Base-by-base conservation (phyloP, 2,329 filamentous ascomycete genomes). In the Saccharata proteae region DNA sequence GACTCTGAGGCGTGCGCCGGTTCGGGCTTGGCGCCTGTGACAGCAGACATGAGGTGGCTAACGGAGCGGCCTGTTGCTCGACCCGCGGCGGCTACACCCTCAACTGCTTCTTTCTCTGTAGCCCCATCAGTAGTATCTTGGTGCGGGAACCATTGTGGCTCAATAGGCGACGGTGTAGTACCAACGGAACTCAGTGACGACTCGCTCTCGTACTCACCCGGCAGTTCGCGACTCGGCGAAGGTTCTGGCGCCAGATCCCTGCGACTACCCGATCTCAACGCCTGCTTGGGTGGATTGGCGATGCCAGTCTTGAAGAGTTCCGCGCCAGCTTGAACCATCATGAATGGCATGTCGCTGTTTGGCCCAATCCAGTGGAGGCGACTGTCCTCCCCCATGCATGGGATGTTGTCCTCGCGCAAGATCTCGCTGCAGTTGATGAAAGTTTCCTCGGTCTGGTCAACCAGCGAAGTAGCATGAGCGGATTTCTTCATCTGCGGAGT, bases 341-440 rank as follows among this genome's bases (percentile, higher is more conserved):
- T 40, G 30, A 54, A 55, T 6, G 50, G 52, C 26, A 43, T 45
- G 31, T 40, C 32, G 6, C 26, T 21, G 16, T 36, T 4, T 8
- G 41, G 30, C 3, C 41, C 43, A 5, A 55, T 38, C 45, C 44
- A 55, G 32, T 48, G 46, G 26, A 54, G 30, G n/a, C 34, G 37
- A 8, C 13, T n/a, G 21, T 26, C 16, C 15, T 52, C 47, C n/a
- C 43, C 46, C 2, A 41, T 42, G 25, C 54, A 45, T 3, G 34
- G 31, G 7, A 55, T 43, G 5, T 30, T 36, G 19, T 44, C 34
- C 26, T 57, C 52, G 1, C 26, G 15, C 10, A 57, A 35, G 1
- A 42, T 29, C 9, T 35, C 21, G n/a, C 45, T 48, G 20, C 4
- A 52, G 37, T 29, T 38, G 29, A 22, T 20, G 8, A n/a, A 26